Evolutionary conservation across 306 rosid species (phyloP).

Genomic region (Lathyrus aphaca): DNA sequence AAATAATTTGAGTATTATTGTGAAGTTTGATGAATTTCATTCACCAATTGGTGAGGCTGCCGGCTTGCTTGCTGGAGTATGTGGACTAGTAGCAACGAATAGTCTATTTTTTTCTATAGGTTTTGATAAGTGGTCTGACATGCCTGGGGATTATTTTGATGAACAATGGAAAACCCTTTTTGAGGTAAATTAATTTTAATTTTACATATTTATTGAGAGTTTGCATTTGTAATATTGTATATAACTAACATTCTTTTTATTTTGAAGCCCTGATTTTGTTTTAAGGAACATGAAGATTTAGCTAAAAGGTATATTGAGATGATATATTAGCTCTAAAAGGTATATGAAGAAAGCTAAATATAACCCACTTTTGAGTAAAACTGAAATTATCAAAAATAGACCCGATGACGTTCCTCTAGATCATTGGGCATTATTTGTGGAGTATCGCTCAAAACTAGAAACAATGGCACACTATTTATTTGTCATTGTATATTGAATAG

Average conservation of each 20-base stretch:
- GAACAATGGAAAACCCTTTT: not conserved
- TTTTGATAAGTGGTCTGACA: not conserved
- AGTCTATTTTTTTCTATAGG: not conserved
- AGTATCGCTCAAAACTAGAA: too few relatives aligned
- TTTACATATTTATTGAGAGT: too few relatives aligned
- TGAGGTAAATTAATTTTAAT: not conserved
- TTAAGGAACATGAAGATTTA: not conserved
- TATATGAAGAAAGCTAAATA: not conserved
- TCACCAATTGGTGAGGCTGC: not conserved
- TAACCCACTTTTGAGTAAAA: not conserved
- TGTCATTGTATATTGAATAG: too few relatives aligned
- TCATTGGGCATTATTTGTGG: too few relatives aligned
- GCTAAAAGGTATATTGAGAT: not conserved
- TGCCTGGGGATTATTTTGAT: not conserved
- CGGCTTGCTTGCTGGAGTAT: not conserved
- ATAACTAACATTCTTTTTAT: not conserved
- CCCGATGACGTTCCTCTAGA: too few relatives aligned
- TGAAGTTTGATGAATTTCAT: not conserved
- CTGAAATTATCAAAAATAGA: not conserved
- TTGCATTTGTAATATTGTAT: not conserved
- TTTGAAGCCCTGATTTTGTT: not conserved
- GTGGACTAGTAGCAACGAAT: not conserved
- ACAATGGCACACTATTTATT: too few relatives aligned
- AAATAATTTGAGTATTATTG: not conserved
- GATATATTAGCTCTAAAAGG: not conserved